phyloP scores from a whole-genome alignment of 2,329 filamentous ascomycete genomes.

The Penicillium oxalicum region DNA sequence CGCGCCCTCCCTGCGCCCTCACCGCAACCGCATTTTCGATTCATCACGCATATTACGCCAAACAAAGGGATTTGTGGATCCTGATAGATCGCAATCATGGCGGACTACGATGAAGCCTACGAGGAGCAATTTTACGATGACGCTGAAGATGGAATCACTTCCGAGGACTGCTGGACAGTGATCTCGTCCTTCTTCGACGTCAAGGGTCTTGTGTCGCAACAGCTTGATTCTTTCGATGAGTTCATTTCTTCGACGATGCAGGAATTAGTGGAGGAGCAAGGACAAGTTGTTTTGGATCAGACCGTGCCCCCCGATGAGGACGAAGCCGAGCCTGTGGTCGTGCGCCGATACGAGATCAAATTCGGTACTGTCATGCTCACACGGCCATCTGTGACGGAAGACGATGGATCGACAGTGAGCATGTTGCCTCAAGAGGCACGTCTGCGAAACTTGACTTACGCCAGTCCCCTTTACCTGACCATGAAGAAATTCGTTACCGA shows the following conservation, averaged over 20 bases:
- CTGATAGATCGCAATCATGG: conserved; percentile 39
- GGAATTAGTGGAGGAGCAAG: conserved; percentile 88
- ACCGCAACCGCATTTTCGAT: background rate
- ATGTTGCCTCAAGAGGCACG: conserved; percentile 93
- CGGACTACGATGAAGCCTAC: conserved; percentile 58
- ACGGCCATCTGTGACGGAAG: conserved; percentile 85
- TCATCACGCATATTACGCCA: background rate
- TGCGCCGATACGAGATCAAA: conserved; percentile 90
- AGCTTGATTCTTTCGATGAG: conserved; percentile 97
- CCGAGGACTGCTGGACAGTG: conserved; percentile 97
- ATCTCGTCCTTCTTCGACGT: conserved; percentile 95
- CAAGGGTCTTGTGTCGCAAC: conserved; percentile 93
- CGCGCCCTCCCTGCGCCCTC: conserved; percentile 18
- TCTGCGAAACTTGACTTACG: conserved; percentile 91
- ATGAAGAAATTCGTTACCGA: conserved; percentile 80
- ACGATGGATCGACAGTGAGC: conserved; percentile 78
- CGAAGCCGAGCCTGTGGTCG: conserved; percentile 67
- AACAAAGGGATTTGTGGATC: background rate
- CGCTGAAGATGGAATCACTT: conserved; percentile 70
- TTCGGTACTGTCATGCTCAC: conserved; percentile 87
- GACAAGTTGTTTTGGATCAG: conserved; percentile 86
- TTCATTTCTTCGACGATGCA: conserved; percentile 93
- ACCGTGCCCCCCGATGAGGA: conserved; percentile 71
- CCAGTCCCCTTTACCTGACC: conserved; percentile 81
- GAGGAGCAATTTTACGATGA: conserved; percentile 64